Base-by-base conservation (phyloP, 768 basidiomycete species). In the Amanita jacksonii region DNA sequence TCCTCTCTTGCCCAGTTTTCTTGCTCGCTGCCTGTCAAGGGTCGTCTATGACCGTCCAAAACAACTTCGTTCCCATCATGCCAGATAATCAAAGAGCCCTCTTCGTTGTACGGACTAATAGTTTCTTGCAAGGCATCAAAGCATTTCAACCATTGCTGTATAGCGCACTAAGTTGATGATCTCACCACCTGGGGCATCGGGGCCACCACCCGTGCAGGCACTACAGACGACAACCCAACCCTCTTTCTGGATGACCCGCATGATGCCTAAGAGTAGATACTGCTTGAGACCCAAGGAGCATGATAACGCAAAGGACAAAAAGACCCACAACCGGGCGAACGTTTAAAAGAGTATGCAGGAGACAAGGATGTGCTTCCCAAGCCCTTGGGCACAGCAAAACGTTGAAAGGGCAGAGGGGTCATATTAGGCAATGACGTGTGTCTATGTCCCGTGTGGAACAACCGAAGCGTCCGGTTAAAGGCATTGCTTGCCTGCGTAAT, bases 61-160 rank as follows among this genome's bases (percentile, higher is more conserved):
- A 56, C 46, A 5, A 48, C 32, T 18, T 49, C 45, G 24, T 56
- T 54, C 13, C 31, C 41, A 3, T 56, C 54, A 20, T 58, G 58
- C 54, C 67, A 67, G 0, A 69, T 66, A 25, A 69, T 63, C 36
- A 77, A 50, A 1, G 73, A 69, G 1, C 77, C 77, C 6, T 59
- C 49, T 38, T 55, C 62, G 48, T 77, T 79, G 42, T 75, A 69
- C 3, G 67, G 62, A 51, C 66, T 62, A 0, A 60, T 59, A n/a
- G 53, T 57, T 34, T 60, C 64, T 64, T n/a, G 35, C 20, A 30
- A 38, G 27, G n/a, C n/a, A n/a, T n/a, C n/a, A 40, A 20, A 37
- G 16, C 12, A 15, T 7, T 5, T 10, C 28, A 7, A 36, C 10
- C 31, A n/a, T n/a, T n/a, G n/a, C n/a, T n/a, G 12, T 5, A 18